Conservation (phyloP, 805 yeast species). For the Kuraishia hungarica region DNA sequence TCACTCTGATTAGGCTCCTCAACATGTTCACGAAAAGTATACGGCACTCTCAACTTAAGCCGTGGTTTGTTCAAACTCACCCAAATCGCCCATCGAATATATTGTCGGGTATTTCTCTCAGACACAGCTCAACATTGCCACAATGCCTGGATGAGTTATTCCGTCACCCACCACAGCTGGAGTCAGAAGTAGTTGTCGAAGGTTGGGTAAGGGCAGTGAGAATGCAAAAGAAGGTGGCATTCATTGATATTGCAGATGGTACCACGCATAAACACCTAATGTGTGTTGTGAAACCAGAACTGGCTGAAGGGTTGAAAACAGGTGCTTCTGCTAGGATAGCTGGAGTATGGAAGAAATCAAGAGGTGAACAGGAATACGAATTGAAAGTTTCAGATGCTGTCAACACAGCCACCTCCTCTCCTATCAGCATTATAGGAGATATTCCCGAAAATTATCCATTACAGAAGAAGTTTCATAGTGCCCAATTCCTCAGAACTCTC, state of each 20-base stretch:
- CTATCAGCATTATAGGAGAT: slow-evolving; percentile 46
- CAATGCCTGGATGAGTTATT: slow-evolving; percentile 20
- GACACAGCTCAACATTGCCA: slow-evolving; percentile 9
- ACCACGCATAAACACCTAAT: slow-evolving; percentile 44
- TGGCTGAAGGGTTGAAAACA: slow-evolving; percentile 19
- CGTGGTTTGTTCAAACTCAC: background rate
- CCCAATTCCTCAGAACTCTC: slow-evolving; percentile 58
- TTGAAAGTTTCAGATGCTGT: slow-evolving; percentile 26
- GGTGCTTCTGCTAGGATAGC: slow-evolving; percentile 27
- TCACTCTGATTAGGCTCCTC: background rate
- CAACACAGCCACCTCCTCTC: slow-evolving; percentile 5
- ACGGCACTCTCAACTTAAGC: background rate
- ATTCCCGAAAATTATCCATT: slow-evolving; percentile 65
- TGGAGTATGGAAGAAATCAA: slow-evolving; percentile 30
- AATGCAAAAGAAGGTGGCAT: slow-evolving; percentile 65
- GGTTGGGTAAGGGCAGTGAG: slow-evolving; percentile 79
- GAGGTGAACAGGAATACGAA: slow-evolving; percentile 48
- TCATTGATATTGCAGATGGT: slow-evolving; percentile 79
- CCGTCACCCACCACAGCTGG: slow-evolving; percentile 23
- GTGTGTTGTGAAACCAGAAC: slow-evolving; percentile 40
- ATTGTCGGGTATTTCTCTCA: background rate
- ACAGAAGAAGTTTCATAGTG: slow-evolving; percentile 68
- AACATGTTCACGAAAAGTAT: background rate
- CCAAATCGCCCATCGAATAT: no score
- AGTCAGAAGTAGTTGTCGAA: slow-evolving; percentile 34